Percentiles rank a stretch among this genome's conserved stretches.
Evolutionary conservation across 345 rosid species (phyloP).

Genomic region (Murraya paniculata): DNA sequence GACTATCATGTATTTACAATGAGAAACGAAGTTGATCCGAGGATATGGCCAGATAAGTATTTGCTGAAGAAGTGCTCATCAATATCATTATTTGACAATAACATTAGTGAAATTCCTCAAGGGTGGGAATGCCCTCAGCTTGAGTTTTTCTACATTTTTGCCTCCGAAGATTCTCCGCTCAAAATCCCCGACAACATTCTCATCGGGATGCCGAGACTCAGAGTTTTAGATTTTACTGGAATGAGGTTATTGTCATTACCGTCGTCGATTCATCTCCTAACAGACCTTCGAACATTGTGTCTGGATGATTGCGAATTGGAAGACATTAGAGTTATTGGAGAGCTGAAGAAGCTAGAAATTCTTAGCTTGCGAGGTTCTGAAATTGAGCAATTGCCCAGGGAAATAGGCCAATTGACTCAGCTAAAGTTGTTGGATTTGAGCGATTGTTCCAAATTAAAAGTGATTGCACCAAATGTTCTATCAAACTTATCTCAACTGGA

Average conservation of each 20-base stretch:
- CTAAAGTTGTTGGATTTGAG: constrained; percentile 16
- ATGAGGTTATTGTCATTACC: constrained; percentile 5
- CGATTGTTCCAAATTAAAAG: neutral
- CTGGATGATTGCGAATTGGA: neutral
- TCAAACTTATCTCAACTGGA: constrained; percentile 19
- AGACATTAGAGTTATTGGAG: constrained; percentile 9
- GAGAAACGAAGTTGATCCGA: neutral
- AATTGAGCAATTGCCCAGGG: constrained; percentile 6
- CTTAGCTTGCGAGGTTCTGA: neutral
- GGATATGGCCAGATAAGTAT: neutral
- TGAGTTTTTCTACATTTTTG: neutral
- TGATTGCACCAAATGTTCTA: constrained; percentile 5
- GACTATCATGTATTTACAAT: neutral
- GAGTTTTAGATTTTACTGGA: neutral
- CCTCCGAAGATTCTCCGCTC: rapidly evolving
- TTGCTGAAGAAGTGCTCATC: neutral
- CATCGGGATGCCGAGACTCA: neutral
- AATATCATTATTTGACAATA: neutral
- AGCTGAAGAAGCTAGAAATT: constrained; percentile 7
- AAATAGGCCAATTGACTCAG: constrained; percentile 12
- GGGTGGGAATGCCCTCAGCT: neutral
- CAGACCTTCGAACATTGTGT: neutral
- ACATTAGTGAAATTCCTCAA: neutral
- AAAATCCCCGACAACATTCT: neutral
- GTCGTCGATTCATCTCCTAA: neutral